Percentiles rank a stretch among this genome's conserved stretches.
Evolutionary conservation across 768 basidiomycete genomes (phyloP).

Genomic region (Termitomyces sp.): DNA sequence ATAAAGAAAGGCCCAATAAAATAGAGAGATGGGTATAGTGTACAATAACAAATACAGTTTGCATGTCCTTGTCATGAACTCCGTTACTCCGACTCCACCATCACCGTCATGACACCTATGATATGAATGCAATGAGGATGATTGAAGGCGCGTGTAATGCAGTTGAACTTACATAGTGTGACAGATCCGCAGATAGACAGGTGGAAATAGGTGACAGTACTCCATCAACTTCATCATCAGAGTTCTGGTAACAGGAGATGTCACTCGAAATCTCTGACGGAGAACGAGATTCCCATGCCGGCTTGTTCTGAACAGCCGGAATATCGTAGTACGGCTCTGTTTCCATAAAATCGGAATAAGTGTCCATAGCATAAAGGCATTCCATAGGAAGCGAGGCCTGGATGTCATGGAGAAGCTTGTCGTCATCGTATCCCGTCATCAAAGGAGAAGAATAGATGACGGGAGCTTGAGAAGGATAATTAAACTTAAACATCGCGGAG

Average conservation of each 20-base stretch:
- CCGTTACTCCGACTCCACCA: background rate
- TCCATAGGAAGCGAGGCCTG: conserved; percentile 15
- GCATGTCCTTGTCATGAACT: background rate
- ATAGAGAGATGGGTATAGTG: conserved; percentile 8
- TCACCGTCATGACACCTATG: conserved; percentile 9
- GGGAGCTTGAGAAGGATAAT: conserved; percentile 24
- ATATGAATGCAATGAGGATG: background rate
- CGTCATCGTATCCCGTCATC: conserved; percentile 9
- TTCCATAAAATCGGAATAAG: conserved; percentile 9
- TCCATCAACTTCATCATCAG: conserved; percentile 13
- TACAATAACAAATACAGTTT: conserved; percentile 15
- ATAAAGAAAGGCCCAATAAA: background rate
- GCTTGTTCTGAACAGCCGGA: conserved; percentile 1
- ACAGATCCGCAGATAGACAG: conserved; percentile 24
- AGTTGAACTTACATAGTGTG: conserved; percentile 26
- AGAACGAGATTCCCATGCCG: conserved; percentile 11
- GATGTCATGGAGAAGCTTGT: conserved; percentile 7
- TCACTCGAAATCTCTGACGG: conserved; percentile 12
- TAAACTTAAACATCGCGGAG: conserved; percentile 56
- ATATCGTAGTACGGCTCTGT: conserved; percentile 14
- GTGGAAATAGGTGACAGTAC: conserved; percentile 18
- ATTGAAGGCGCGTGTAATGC: background rate
- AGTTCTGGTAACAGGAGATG: conserved; percentile 8
- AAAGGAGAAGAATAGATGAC: conserved; percentile 11
- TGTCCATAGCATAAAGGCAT: conserved; percentile 17